Base-by-base conservation (phyloP, 2,329 filamentous ascomycete species). In the Pezicula rhizophila region DNA sequence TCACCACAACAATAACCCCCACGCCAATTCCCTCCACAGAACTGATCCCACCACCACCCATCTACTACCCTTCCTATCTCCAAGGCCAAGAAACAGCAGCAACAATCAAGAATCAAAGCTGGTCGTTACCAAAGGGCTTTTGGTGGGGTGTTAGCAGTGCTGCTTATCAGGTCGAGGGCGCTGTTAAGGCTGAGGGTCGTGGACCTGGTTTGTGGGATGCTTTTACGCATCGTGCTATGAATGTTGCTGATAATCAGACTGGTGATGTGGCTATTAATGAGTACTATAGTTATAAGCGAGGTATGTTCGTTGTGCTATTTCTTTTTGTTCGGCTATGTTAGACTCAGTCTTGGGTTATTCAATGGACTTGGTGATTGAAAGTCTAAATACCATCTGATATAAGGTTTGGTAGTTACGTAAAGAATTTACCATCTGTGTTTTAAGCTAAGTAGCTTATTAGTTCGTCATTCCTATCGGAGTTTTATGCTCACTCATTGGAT, bases 221-320 rank as follows among this genome's bases (percentile, higher is more conserved):
- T 2, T 39, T 60, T 15, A 46, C 52, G 42, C 57, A 61, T 50
- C 50, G 57, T 28, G 46, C 50, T 28, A 51, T 48, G 5, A 42
- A 42, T 44, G 53, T 50, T 2, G 28, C 66, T 69, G 48, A 63
- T 68, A 33, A 70, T 71, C 2, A 75, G 38, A 68, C 58, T 52
- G 75, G 74, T 2, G 76, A 79, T 54, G 62, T 80, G 15, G 70
- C 70, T 1, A 69, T 72, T 38, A 73, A 76, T 61, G 70, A 77
- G 37, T 79, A 78, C 57, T 79, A 76, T 52, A 61, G 75, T 7
- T 79, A 78, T 56, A 78, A 78, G 59, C 76, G 78, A 60, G 74
- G 76, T 53, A 63, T 31, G 28, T 31, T 31, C 12, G 28, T 31
- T 31, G 8, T 11, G 28, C 11, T 31, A 10, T 10, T 12, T 12